These are phyloP conservation scores for Podila minutissima DNA, from an alignment of 192 early-diverging fungal species.

Conservation along the genomic window DNA sequence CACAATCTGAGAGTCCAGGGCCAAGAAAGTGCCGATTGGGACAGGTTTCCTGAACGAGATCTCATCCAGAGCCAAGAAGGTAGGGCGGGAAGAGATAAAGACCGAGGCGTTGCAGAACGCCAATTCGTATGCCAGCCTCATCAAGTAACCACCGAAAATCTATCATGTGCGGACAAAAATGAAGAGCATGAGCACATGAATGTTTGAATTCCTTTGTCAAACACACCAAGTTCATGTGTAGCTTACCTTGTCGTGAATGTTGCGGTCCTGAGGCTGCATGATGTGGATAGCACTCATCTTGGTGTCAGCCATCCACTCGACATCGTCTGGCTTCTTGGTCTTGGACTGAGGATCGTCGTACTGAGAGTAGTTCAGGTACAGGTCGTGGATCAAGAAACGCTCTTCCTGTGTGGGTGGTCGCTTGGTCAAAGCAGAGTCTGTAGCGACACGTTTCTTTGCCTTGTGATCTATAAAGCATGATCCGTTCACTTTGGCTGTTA, in stretches of 20 bases:
- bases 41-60: slow-evolving; percentile 85
- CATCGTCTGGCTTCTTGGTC: slow-evolving; percentile 48
- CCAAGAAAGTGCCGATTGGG: slow-evolving; percentile 77
- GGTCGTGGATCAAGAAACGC: slow-evolving; percentile 76
- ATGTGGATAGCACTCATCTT: slow-evolving; percentile 69
- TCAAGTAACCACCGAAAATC: slow-evolving; percentile 83
- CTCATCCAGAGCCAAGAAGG: slow-evolving; percentile 73
- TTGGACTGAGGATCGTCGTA: slow-evolving; percentile 53
- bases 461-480: slow-evolving; percentile 52
- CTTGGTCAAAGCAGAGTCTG: slow-evolving; percentile 59
- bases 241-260: slow-evolving; percentile 71
- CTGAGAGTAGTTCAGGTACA: slow-evolving; percentile 74
- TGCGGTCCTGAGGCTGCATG: slow-evolving; percentile 79
- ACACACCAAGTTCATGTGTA: slow-evolving; percentile 66
- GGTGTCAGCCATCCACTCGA: slow-evolving; percentile 80
- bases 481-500: not conserved
- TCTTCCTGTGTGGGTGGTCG: slow-evolving; percentile 81
- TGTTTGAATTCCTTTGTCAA: not conserved
- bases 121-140: slow-evolving; percentile 87
- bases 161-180: slow-evolving; percentile 44
- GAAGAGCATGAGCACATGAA: not conserved
- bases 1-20: slow-evolving; percentile 78
- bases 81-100: slow-evolving; percentile 67
- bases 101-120: slow-evolving; percentile 77
- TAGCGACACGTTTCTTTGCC: slow-evolving; percentile 52